Conservation (phyloP, 2,329 filamentous ascomycete species). For the Aureobasidium subglaciale region DNA sequence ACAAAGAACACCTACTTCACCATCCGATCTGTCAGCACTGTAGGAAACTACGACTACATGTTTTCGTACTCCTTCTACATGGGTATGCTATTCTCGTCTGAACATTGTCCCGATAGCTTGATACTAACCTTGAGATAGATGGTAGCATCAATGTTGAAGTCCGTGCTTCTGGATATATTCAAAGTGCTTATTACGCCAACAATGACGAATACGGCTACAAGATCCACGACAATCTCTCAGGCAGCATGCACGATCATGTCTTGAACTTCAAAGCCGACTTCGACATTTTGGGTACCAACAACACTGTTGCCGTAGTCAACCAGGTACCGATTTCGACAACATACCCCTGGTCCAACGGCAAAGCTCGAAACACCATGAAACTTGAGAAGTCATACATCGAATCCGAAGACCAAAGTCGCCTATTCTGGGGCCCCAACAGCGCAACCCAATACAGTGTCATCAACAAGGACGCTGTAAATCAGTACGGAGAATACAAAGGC, state of each 20-base stretch:
- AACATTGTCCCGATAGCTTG: neutral
- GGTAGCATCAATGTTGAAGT: constrained; percentile 46
- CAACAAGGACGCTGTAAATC: constrained; percentile 44
- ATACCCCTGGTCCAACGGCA: constrained; percentile 46
- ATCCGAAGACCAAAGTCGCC: constrained; percentile 31
- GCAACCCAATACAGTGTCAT: constrained; percentile 45
- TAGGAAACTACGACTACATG: constrained; percentile 49
- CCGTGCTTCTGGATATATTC: constrained; percentile 48
- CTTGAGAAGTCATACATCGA: constrained; percentile 36
- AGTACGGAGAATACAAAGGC: constrained; percentile 46
- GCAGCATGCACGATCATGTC: constrained; percentile 51
- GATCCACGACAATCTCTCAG: constrained; percentile 43
- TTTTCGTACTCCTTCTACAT: constrained; percentile 45
- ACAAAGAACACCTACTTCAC: constrained; percentile 41
- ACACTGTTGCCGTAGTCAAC: constrained; percentile 33
- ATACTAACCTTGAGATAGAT: constrained; percentile 26
- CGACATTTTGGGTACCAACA: constrained; percentile 44
- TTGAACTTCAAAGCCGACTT: constrained; percentile 50
- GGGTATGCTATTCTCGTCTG: neutral
- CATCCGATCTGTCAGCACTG: constrained; percentile 41
- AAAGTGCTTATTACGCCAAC: constrained; percentile 39
- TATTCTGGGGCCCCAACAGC: constrained; percentile 43
- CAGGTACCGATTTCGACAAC: constrained; percentile 25
- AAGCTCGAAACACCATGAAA: constrained; percentile 46
- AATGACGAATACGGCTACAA: constrained; percentile 45